Percentiles rank a stretch among this genome's conserved stretches.
Evolutionary conservation across 2,329 filamentous ascomycete genomes (phyloP).

Genomic region (Bipolaris zeicola): DNA sequence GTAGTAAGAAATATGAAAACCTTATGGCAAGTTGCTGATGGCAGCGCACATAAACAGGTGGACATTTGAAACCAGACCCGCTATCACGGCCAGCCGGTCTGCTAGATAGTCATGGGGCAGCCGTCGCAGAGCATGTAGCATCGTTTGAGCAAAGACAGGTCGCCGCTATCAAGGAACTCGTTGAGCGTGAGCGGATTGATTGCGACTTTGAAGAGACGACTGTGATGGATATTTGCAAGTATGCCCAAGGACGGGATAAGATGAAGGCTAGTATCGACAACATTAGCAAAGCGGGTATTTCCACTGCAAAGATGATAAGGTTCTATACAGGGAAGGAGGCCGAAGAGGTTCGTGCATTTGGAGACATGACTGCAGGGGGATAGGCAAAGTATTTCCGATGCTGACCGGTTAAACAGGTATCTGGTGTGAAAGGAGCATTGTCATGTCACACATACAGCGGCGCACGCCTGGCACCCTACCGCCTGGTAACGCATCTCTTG

Average conservation of each 20-base stretch:
- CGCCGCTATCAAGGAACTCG: constrained; percentile 12
- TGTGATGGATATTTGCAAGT: constrained; percentile 17
- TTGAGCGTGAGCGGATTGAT: constrained; percentile 13
- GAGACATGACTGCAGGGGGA: no score
- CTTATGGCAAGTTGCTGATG: not conserved
- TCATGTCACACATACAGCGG: constrained; percentile 20
- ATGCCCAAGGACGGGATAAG: constrained; percentile 6
- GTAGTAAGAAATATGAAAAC: no score
- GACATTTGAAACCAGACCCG: constrained; percentile 47
- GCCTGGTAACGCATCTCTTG: constrained; percentile 14
- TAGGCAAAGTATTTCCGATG: not conserved
- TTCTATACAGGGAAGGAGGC: constrained; percentile 10
- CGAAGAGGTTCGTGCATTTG: constrained; percentile 12
- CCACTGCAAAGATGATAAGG: constrained; percentile 10
- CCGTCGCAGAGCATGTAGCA: constrained; percentile 18
- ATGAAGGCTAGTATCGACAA: constrained; percentile 12
- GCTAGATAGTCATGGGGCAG: constrained; percentile 15
- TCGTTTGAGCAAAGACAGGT: constrained; percentile 20
- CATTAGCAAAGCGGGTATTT: constrained; percentile 9
- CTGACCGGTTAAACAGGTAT: constrained; percentile 5
- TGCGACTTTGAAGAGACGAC: constrained; percentile 22
- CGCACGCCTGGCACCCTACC: constrained; percentile 17
- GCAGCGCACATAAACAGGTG: not conserved
- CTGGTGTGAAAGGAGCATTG: constrained; percentile 15
- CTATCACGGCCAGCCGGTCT: constrained; percentile 16